phyloP scores from a whole-genome alignment of 352 stramenopile genomes.

The Pythium phragmitis region DNA sequence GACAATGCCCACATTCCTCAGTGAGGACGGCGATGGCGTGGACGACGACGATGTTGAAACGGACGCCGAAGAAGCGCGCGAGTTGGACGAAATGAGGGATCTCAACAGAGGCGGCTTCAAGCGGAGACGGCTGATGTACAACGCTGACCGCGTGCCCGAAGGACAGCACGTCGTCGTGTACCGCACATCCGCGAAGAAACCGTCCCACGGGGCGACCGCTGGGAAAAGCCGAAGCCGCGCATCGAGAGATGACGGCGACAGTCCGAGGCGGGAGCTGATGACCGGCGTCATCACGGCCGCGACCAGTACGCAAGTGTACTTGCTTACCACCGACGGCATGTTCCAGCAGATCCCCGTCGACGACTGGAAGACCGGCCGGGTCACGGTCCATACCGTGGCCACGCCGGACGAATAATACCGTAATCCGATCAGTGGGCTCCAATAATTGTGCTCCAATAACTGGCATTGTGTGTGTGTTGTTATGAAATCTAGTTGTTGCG shows the following conservation, averaged over 20 bases:
- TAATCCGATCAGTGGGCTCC: too few relatives aligned
- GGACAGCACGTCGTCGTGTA: conserved; percentile 55
- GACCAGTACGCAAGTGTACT: conserved; percentile 45
- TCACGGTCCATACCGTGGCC: conserved; percentile 28
- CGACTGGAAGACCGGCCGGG: conserved; percentile 41
- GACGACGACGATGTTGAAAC: conserved; percentile 20
- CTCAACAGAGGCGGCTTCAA: conserved; percentile 7
- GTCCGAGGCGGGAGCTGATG: conserved; percentile 24
- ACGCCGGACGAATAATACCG: background rate
- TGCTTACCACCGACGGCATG: conserved; percentile 34
- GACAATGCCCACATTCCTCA: conserved; percentile 19
- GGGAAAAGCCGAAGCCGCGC: background rate
- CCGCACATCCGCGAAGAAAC: conserved; percentile 5
- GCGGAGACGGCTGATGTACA: conserved; percentile 38
- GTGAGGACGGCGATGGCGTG: background rate
- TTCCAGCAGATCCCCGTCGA: conserved; percentile 45
- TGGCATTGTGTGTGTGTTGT: background rate
- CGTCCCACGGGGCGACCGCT: background rate
- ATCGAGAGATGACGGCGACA: background rate
- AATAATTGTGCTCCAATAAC: conserved; percentile 10
- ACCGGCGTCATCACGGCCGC: conserved; percentile 51
- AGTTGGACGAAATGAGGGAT: conserved; percentile 3
- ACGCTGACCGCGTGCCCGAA: conserved; percentile 52
- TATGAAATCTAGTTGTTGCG: conserved; percentile 3
- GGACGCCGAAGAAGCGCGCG: conserved; percentile 22